Conservation (phyloP, 2,329 filamentous ascomycete species). For the Exophiala sp. region DNA sequence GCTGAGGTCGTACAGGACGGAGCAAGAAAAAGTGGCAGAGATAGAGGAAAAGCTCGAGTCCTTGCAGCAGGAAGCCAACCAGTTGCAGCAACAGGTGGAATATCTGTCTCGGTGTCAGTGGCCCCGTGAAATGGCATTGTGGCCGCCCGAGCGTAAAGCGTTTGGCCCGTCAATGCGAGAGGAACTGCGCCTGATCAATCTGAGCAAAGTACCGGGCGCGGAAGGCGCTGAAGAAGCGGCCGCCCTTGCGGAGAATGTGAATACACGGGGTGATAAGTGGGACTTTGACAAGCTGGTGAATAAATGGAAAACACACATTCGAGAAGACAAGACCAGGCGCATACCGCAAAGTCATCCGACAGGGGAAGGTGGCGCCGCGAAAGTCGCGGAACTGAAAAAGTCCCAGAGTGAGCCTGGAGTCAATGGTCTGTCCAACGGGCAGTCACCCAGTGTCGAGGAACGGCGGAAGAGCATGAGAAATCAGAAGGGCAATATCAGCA, state of each 20-base stretch:
- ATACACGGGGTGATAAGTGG: constrained; percentile 36
- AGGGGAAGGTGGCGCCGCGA: neutral
- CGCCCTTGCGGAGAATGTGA: constrained; percentile 12
- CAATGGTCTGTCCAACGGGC: constrained; percentile 13
- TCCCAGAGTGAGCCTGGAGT: constrained; percentile 16
- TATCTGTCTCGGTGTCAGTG: constrained; percentile 46
- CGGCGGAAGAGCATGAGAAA: constrained; percentile 14
- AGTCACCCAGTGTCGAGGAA: constrained; percentile 13
- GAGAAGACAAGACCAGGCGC: constrained; percentile 26
- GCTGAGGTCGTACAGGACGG: constrained; percentile 44
- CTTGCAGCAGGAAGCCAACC: constrained; percentile 47
- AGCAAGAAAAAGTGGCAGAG: constrained; percentile 43
- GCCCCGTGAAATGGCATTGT: constrained; percentile 48
- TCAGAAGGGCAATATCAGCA: constrained; percentile 21
- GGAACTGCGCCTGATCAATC: constrained; percentile 20
- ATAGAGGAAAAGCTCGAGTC: constrained; percentile 42
- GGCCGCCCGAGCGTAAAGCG: constrained; percentile 43
- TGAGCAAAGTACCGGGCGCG: constrained; percentile 15
- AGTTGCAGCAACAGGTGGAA: constrained; percentile 47
- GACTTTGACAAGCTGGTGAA: constrained; percentile 47
- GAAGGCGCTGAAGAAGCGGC: constrained; percentile 6
- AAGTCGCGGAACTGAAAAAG: constrained; percentile 13
- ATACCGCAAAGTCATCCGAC: constrained; percentile 5
- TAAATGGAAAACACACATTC: constrained; percentile 48
- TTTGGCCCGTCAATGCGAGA: constrained; percentile 32